Conservation (phyloP, 306 rosid species). For the Trichosanthes truncata region DNA sequence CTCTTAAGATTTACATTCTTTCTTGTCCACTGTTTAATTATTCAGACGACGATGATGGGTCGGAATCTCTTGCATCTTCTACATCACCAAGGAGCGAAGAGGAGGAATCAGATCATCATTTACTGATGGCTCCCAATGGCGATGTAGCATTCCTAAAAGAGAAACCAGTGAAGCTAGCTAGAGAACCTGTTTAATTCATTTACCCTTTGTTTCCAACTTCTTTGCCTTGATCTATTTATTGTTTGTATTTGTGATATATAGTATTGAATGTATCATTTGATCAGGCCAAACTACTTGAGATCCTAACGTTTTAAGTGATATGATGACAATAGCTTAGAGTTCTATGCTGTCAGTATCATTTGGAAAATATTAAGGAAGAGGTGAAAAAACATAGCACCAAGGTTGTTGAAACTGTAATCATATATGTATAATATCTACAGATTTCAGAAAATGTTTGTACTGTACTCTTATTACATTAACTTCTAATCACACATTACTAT, state of each 20-base stretch:
- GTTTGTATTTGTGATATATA: slow-evolving; percentile 20
- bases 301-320: background rate
- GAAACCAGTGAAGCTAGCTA: slow-evolving; percentile 55
- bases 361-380: background rate
- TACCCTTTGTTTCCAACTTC: slow-evolving; percentile 7
- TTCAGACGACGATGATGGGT: slow-evolving; percentile 57
- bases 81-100: slow-evolving; percentile 44
- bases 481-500: background rate
- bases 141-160: slow-evolving; percentile 69
- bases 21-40: background rate
- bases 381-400: background rate
- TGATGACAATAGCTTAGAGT: slow-evolving; percentile 1
- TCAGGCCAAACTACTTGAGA: slow-evolving; percentile 6
- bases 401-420: background rate
- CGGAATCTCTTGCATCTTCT: slow-evolving; percentile 51
- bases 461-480: background rate
- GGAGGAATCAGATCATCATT: slow-evolving; percentile 56
- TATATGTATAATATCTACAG: background rate
- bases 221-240: slow-evolving; percentile 6
- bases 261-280: background rate
- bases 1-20: background rate
- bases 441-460: background rate
- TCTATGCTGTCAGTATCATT: background rate
- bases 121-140: slow-evolving; percentile 37
- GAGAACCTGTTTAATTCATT: slow-evolving; percentile 43